Conservation (phyloP, 164 flowering plant species). For the Nelumbo lutea region DNA sequence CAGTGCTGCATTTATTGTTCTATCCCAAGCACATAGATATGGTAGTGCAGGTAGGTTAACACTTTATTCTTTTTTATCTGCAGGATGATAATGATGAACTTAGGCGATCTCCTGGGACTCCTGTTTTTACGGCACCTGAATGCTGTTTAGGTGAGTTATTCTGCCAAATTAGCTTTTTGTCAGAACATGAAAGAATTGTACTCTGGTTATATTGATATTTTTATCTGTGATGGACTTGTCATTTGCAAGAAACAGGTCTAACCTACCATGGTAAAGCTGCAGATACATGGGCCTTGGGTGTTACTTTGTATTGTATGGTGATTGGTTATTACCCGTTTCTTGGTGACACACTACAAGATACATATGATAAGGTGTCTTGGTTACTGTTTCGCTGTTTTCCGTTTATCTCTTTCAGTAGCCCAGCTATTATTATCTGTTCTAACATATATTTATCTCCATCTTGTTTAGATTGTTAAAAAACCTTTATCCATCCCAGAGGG, state of each 20-base stretch:
- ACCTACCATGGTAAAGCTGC: constrained; percentile 90
- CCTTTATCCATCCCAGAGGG: constrained; percentile 50
- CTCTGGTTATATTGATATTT: background rate
- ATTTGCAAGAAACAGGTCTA: constrained; percentile 39
- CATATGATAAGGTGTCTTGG: constrained; percentile 75
- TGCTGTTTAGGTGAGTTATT: constrained; percentile 50
- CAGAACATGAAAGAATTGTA: background rate
- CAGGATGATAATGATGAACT: constrained; percentile 92
- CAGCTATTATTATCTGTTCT: background rate
- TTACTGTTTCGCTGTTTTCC: background rate
- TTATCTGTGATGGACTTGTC: background rate
- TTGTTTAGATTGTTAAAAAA: constrained; percentile 68
- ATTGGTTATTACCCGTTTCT: constrained; percentile 82
- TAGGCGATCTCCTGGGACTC: constrained; percentile 60
- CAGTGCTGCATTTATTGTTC: background rate
- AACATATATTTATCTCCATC: background rate
- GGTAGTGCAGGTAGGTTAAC: background rate
- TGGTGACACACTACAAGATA: constrained; percentile 88
- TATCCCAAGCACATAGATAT: background rate
- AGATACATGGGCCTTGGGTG: constrained; percentile 96
- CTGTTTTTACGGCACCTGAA: constrained; percentile 79
- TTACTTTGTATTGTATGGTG: constrained; percentile 78
- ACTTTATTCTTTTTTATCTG: constrained; percentile 3
- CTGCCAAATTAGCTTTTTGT: background rate
- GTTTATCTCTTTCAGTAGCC: background rate